Evolutionary conservation across 2,329 filamentous ascomycete genomes (phyloP), one percentile per base, ranked within the genome.

Genomic region (Aureobasidium lini): DNA sequence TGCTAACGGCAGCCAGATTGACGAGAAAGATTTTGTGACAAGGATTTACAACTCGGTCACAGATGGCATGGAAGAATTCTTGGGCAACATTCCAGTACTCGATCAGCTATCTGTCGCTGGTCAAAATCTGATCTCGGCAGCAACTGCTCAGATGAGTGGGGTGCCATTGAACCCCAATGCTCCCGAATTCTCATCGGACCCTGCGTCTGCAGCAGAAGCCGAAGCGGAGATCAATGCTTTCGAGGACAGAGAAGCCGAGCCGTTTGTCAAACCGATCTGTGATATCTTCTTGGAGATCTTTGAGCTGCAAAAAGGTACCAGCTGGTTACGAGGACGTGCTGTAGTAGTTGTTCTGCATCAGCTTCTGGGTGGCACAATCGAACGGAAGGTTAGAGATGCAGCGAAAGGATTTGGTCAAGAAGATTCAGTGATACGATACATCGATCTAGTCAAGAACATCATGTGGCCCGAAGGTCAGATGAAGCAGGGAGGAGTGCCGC

Each of bases 191-290:
- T 59, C 57, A 1, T 34, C 36, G 15, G 57, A 59, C 23, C 47
- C 57, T 13, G 81, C 60, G 75, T 76, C 8, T 73, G 76, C 28
- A 79, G 82, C 80, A 2, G 94, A 97, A 75, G 94, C 92, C 0
- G 92, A 97, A 73, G 93, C 93, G 0, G 94, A 97, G 73, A 78
- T 99, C 50, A 89, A 92, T 60, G 93, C 93, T 0, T 97, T 95
- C 68, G 93, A 97, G 73, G 87, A 89, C 69, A 87, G 86, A 67
- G 90, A 96, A 66, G 79, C 91, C 2, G 91, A 95, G 69, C 94
- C 94, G 1, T 97, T 99, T 68, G 94, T 99, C 67, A 99, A 96
- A 71, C 95, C 94, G 4, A 96, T 99, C 62, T 96, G 92, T 73
- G 94, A 99, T 72, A 86, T 99, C 62, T 99, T 99, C 74, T 82